These are phyloP conservation scores for Phytopythium ostracodes DNA, from an alignment of 352 stramenopile genomes.

Conservation along the genomic window DNA sequence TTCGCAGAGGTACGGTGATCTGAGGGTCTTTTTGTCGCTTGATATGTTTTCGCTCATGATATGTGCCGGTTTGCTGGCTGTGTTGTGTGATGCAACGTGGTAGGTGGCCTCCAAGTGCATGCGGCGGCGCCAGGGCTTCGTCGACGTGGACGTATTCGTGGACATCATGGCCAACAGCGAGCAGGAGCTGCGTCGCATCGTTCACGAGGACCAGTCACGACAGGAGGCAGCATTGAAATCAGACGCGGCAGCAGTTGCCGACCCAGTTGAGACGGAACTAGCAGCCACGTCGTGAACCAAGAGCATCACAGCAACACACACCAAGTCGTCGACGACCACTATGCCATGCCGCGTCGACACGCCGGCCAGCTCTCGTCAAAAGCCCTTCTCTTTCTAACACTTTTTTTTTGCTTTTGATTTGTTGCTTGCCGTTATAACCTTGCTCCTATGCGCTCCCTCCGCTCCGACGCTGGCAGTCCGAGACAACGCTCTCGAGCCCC, in stretches of 20 bases:
- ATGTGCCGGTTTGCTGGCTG: background rate
- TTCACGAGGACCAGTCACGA: constrained; percentile 8
- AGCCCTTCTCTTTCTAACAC: background rate
- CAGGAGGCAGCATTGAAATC: background rate
- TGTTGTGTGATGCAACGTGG: no score
- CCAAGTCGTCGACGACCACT: no score
- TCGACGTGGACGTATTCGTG: constrained; percentile 37
- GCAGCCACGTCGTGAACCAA: background rate
- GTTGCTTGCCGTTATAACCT: background rate
- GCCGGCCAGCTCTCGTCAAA: no score
- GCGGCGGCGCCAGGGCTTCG: constrained; percentile 16
- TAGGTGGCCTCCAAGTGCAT: constrained; percentile 40
- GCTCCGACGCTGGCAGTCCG: background rate
- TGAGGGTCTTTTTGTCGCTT: background rate
- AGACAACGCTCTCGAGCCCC: no score
- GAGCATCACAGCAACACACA: no score
- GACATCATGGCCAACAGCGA: constrained; percentile 22
- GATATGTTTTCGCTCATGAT: background rate
- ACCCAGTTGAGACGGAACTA: background rate
- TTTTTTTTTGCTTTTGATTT: background rate
- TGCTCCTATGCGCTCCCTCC: no score
- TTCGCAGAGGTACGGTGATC: constrained; percentile 36
- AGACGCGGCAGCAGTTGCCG: background rate
- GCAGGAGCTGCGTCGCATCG: constrained; percentile 20
- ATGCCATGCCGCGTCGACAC: no score